Conservation (phyloP, 352 stramenopile genomes). For the Globisporangium okanoganense region DNA sequence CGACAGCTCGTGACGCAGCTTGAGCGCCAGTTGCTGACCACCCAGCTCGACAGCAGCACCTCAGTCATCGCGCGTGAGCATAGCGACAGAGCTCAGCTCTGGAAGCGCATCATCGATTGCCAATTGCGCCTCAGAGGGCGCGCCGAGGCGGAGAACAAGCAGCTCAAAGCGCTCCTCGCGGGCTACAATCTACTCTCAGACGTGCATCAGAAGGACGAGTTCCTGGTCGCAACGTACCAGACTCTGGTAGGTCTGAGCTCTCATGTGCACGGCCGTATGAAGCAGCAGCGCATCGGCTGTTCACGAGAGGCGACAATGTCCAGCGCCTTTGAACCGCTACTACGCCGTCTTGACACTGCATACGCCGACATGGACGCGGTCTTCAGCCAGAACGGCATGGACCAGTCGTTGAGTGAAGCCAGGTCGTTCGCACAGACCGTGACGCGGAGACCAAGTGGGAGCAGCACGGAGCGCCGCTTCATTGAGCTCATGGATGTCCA, state of each 20-base stretch:
- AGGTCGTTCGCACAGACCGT: conserved; percentile 14
- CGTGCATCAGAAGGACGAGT: not conserved
- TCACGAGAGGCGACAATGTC: not conserved
- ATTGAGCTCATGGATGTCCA: not conserved
- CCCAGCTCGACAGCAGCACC: not conserved
- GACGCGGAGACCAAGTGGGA: not conserved
- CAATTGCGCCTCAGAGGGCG: not conserved
- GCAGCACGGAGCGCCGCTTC: not conserved
- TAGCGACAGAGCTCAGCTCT: not conserved
- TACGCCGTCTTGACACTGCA: conserved; percentile 1
- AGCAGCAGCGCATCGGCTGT: not conserved
- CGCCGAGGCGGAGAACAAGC: conserved; percentile 8
- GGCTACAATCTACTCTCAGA: not conserved
- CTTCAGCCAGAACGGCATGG: conserved; percentile 7
- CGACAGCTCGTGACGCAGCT: not conserved
- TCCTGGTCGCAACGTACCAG: not conserved
- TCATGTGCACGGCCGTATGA: not conserved
- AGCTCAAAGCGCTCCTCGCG: not conserved
- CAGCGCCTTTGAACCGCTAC: not conserved
- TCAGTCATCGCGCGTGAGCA: not conserved
- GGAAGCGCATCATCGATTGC: not conserved
- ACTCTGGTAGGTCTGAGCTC: not conserved
- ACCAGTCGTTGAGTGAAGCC: conserved; percentile 5
- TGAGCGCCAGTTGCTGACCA: not conserved
- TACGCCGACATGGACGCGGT: conserved; percentile 6